Percentiles rank a stretch among this genome's conserved stretches.
Conservation (phyloP, 1,284 basidiomycete genomes). For the Tilletia indica region DNA sequence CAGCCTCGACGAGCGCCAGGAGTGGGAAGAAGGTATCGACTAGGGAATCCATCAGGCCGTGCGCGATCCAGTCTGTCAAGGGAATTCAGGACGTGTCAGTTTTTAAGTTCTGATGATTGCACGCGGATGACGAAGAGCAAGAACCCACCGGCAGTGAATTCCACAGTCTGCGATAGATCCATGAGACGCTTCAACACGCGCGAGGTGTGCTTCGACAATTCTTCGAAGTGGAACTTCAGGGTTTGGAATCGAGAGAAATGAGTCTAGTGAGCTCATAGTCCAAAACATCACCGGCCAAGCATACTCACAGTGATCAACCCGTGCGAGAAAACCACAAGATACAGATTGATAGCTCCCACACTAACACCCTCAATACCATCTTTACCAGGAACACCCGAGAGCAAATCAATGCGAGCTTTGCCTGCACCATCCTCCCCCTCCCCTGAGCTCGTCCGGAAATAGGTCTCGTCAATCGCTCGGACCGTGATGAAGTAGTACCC, state of each 20-base stretch:
- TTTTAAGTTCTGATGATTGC: neutral
- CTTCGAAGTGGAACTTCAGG: constrained; percentile 82
- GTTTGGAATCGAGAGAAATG: no score
- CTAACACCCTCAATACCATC: constrained; percentile 64
- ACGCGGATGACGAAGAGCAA: neutral
- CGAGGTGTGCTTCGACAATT: constrained; percentile 81
- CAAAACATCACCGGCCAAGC: no score
- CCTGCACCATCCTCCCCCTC: constrained; percentile 15
- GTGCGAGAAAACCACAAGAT: constrained; percentile 83
- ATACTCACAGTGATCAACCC: constrained; percentile 78
- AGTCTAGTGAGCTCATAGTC: no score
- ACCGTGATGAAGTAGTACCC: constrained; percentile 93
- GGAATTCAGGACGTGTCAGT: neutral
- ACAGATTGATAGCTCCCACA: constrained; percentile 79
- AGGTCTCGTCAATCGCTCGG: constrained; percentile 71
- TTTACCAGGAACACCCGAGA: constrained; percentile 63
- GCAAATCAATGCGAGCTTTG: constrained; percentile 60
- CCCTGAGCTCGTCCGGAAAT: constrained; percentile 62
- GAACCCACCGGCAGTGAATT: constrained; percentile 58
- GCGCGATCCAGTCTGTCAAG: constrained; percentile 78
- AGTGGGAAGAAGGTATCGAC: constrained; percentile 92
- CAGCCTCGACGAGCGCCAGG: constrained; percentile 76
- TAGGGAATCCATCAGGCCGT: constrained; percentile 86
- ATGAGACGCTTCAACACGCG: constrained; percentile 71
- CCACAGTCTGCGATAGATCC: constrained; percentile 47